Base-by-base conservation (phyloP, 1,139 yeast genomes). In the Yamadazyma jaroonii region DNA sequence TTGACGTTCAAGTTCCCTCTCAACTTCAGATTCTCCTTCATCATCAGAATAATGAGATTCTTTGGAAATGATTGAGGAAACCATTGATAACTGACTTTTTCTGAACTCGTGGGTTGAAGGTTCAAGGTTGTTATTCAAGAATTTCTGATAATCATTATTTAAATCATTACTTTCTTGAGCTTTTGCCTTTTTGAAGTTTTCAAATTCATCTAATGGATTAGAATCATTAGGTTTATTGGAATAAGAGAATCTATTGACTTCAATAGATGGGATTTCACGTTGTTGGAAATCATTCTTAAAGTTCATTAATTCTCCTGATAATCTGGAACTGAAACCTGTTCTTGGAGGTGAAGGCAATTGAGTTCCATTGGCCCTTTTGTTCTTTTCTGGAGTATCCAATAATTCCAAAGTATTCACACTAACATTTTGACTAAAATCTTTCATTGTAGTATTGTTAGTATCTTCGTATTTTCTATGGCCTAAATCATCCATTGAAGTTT, bases 31-130 rank as follows among this genome's bases (percentile, higher is more conserved):
- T 23, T 66, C 74, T 13, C 50, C 49, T 30, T 59, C 71, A 14
- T 59, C 64, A 13, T 64, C 65, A n/a, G 61, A 57, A 40, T 56
- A 52, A 25, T 48, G 43, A 2, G 63, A 54, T 25, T 57, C 68
- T 44, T 67, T 69, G 10, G 74, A 67, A 12, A 70, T 55, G 35
- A 70, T 65, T 0, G 75, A 70, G 44, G 74, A 67, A 6, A 69
- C 71, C 61, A 66, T 70, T 9, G 75, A 69, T 20, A 65, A 43
- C 36, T 64, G 72, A 42, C 71, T 64, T 30, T 56, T 50, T 44
- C 70, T 48, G 12, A 40, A 34, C 20, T 41, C 40, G 10, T 30
- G 29, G 2, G 14, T 22, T 17, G 37, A 6, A 27, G 25, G 11
- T 29, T 43, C 23, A 12, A 47, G 38, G 27, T 41, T 20, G 11